Evolutionary conservation across 2,329 filamentous ascomycete species (phyloP).

Genomic region (Neonectria magnoliae): DNA sequence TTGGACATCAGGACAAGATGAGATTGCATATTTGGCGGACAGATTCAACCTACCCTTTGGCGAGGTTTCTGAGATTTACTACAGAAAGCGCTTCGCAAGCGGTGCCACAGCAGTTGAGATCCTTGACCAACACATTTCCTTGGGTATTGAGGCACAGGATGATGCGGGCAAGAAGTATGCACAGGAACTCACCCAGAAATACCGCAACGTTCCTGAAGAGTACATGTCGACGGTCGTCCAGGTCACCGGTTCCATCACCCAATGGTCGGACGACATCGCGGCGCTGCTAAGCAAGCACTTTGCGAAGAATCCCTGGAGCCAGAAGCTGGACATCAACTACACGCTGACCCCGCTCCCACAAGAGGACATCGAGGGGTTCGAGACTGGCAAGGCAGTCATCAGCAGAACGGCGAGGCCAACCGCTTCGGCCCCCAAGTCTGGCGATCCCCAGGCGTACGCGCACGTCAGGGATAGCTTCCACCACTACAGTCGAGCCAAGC

Average conservation of each 20-base stretch:
- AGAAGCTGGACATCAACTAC: slow-evolving; percentile 52
- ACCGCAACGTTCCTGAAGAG: slow-evolving; percentile 54
- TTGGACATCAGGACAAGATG: slow-evolving; percentile 46
- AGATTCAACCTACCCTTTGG: slow-evolving; percentile 53
- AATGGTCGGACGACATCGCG: slow-evolving; percentile 54
- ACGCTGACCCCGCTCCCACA: slow-evolving; percentile 49
- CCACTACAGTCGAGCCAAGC: slow-evolving; percentile 44
- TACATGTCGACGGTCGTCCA: slow-evolving; percentile 56
- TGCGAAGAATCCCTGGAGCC: slow-evolving; percentile 49
- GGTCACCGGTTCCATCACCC: slow-evolving; percentile 47
- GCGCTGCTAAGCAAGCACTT: slow-evolving; percentile 55
- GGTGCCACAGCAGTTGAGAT: slow-evolving; percentile 55
- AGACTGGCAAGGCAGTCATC: slow-evolving; percentile 28
- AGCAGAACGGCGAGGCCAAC: slow-evolving; percentile 16
- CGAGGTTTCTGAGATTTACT: slow-evolving; percentile 54
- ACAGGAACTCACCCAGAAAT: slow-evolving; percentile 49
- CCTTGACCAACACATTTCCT: slow-evolving; percentile 54
- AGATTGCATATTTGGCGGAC: slow-evolving; percentile 57
- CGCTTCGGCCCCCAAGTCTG: slow-evolving; percentile 8
- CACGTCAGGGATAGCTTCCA: slow-evolving; percentile 44
- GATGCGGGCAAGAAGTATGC: slow-evolving; percentile 44
- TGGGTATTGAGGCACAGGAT: slow-evolving; percentile 48
- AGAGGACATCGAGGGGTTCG: slow-evolving; percentile 46
- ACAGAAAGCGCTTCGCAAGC: slow-evolving; percentile 50
- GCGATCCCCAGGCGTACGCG: slow-evolving; percentile 33